Conservation (phyloP, 768 basidiomycete species). For the Psilocybe tampanensis region DNA sequence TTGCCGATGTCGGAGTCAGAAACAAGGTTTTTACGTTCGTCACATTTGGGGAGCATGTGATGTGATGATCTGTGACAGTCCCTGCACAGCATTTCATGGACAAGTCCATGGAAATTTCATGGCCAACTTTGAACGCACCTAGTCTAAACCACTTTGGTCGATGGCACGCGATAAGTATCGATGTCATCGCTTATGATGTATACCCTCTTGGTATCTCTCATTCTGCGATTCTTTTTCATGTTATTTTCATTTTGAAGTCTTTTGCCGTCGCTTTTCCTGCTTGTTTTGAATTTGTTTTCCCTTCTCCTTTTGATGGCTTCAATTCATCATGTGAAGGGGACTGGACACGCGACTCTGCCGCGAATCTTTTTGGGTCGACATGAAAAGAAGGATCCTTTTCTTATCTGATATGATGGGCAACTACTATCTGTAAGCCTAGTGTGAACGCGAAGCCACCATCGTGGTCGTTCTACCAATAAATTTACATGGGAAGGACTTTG, state of each 20-base stretch:
- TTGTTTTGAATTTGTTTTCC: not conserved
- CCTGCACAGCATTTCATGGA: too few relatives aligned
- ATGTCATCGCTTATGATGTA: too few relatives aligned
- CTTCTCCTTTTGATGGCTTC: not conserved
- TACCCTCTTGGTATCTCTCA: not conserved
- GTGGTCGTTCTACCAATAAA: not conserved
- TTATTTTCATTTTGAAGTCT: not conserved
- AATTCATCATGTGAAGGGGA: not conserved
- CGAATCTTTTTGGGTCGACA: not conserved
- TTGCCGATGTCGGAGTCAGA: too few relatives aligned
- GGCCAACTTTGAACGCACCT: not conserved
- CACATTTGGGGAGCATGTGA: too few relatives aligned
- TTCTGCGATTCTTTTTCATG: too few relatives aligned
- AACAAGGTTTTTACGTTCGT: too few relatives aligned
- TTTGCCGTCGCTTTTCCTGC: not conserved
- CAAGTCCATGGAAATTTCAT: too few relatives aligned
- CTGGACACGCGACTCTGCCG: not conserved
- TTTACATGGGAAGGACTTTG: constrained; percentile 6
- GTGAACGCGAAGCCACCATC: not conserved
- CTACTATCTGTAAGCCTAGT: not conserved
- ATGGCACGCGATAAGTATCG: not conserved
- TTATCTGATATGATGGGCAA: not conserved
- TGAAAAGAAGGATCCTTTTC: not conserved
- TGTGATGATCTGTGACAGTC: too few relatives aligned
- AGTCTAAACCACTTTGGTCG: not conserved